Conservation (phyloP, 495 filamentous ascomycete species). For the Collariella sp. region DNA sequence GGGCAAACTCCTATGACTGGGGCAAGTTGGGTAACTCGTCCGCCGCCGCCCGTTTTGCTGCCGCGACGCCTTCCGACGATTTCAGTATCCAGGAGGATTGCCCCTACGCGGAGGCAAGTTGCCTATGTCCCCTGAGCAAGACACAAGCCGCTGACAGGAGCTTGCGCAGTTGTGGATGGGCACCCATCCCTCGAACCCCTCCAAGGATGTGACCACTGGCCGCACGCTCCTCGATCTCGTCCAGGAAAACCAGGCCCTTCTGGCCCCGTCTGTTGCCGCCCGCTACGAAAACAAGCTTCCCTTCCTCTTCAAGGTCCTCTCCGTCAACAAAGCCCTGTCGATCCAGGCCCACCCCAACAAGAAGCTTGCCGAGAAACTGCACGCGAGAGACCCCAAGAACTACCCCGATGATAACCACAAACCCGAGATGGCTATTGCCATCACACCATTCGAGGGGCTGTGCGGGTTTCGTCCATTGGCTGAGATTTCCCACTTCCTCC, state of each 20-base stretch:
- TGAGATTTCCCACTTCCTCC: conserved; percentile 82
- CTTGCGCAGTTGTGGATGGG: conserved; percentile 89
- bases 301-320: conserved; percentile 96
- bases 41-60: conserved; percentile 67
- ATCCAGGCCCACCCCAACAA: conserved; percentile 99
- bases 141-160: conserved; percentile 3
- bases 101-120: conserved; percentile 75
- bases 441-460: conserved; percentile 90
- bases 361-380: conserved; percentile 84
- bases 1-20: conserved; percentile 98
- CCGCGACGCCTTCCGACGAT: conserved; percentile 59
- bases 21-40: conserved; percentile 84
- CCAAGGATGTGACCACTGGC: conserved; percentile 75
- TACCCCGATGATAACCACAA: conserved; percentile 99
- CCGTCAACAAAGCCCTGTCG: conserved; percentile 84
- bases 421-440: conserved; percentile 96
- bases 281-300: conserved; percentile 59
- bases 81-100: conserved; percentile 73
- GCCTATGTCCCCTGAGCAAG: no score
- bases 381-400: conserved; percentile 79
- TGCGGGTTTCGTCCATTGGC: conserved; percentile 86
- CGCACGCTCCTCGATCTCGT: conserved; percentile 85
- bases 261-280: conserved; percentile 61
- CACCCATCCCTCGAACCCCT: conserved; percentile 91
- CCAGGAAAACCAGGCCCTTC: conserved; percentile 74